phyloP scores from a whole-genome alignment of 257 asterid species.

The Solanum gandarillasii region DNA sequence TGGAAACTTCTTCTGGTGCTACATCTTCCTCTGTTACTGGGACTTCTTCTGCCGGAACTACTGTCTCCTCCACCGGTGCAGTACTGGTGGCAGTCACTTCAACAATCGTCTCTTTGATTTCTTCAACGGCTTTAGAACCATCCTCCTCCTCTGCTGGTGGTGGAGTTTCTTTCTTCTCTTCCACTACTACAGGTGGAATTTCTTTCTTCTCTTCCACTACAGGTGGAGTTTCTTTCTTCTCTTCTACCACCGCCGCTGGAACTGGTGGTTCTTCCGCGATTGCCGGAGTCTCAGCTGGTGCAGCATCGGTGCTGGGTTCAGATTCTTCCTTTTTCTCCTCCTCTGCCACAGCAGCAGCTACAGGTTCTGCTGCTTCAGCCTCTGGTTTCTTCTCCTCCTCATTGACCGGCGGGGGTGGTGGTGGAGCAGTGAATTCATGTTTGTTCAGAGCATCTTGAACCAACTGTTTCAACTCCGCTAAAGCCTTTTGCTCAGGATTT shows the following conservation, averaged over 20 bases:
- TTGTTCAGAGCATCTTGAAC: conserved; percentile 52
- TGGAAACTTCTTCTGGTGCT: conserved; percentile 54
- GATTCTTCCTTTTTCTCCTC: background rate
- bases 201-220: conserved; percentile 7
- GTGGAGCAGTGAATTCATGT: conserved; percentile 46
- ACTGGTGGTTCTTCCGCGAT: background rate
- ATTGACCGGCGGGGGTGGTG: conserved; percentile 19
- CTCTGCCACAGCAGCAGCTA: background rate
- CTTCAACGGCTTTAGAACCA: conserved; percentile 25
- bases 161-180: background rate
- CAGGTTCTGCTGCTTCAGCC: background rate
- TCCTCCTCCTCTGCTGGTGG: background rate
- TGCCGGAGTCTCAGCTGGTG: background rate
- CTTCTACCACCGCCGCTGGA: background rate
- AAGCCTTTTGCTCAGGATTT: conserved; percentile 51
- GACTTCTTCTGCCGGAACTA: conserved; percentile 6
- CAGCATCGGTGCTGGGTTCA: background rate
- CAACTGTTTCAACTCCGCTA: conserved; percentile 41
- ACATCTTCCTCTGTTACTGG: conserved; percentile 16
- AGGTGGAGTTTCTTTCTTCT: background rate
- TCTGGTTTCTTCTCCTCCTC: conserved; percentile 10
- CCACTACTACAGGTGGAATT: background rate
- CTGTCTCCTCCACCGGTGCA: conserved; percentile 14
- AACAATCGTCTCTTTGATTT: conserved; percentile 48
- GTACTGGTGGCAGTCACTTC: conserved; percentile 18